phyloP scores from a whole-genome alignment of 176 grass and related monocot genomes.

The Thinopyrum elongatum region DNA sequence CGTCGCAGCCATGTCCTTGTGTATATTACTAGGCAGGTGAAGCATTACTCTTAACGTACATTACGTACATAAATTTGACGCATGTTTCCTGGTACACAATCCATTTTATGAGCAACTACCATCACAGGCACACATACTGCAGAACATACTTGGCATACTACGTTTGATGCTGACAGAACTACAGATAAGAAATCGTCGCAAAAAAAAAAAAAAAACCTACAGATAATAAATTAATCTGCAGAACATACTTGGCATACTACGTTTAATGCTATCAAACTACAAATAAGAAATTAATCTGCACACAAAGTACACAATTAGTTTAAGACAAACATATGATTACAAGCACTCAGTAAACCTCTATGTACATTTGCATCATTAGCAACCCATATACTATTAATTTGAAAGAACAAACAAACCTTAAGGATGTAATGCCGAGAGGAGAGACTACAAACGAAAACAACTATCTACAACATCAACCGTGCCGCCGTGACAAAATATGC shows the following conservation, averaged over 20 bases:
- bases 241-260: no score
- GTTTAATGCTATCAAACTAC: neutral
- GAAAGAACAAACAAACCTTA: conserved; percentile 26
- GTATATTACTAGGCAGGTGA: neutral
- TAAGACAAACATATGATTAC: neutral
- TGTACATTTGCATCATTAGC: conserved; percentile 21
- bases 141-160: neutral
- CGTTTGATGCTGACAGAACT: neutral
- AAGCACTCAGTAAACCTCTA: neutral
- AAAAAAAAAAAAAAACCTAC: no score
- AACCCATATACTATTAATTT: neutral
- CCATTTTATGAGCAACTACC: neutral
- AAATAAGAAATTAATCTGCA: neutral
- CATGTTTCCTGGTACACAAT: neutral
- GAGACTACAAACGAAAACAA: neutral
- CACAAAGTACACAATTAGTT: neutral
- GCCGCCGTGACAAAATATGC: neutral
- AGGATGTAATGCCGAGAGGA: neutral
- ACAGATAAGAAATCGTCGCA: neutral
- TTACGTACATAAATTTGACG: neutral
- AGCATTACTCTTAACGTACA: neutral
- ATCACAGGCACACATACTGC: neutral
- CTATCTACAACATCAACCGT: conserved; percentile 25
- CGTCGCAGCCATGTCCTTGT: no score
- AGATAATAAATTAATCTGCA: neutral